Conservation (phyloP, 2,329 filamentous ascomycete species). For the Aspergillus quadrilineatus region DNA sequence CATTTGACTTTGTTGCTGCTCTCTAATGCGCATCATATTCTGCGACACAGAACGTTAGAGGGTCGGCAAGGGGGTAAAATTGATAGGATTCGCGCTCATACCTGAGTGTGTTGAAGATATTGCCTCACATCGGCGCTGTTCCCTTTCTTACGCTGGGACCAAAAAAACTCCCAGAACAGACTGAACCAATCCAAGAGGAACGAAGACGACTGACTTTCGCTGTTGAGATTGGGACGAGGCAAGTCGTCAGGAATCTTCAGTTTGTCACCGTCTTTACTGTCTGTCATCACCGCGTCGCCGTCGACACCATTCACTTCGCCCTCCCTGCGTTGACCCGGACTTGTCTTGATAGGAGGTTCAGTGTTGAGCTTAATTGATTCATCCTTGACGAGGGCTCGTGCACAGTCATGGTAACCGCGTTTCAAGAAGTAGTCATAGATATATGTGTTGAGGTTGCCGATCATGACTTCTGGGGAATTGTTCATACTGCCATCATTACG, state of each 20-base stretch:
- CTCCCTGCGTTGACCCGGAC: slow-evolving; percentile 65
- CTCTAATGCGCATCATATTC: slow-evolving; percentile 66
- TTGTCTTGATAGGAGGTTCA: slow-evolving; percentile 60
- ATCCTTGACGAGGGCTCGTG: slow-evolving; percentile 69
- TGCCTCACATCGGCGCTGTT: slow-evolving; percentile 64
- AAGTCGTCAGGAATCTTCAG: slow-evolving; percentile 76
- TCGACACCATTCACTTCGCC: slow-evolving; percentile 71
- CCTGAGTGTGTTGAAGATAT: slow-evolving; percentile 82
- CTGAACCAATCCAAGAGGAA: slow-evolving; percentile 98
- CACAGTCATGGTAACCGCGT: slow-evolving; percentile 79
- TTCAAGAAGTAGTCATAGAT: slow-evolving; percentile 78
- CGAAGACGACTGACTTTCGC: slow-evolving; percentile 63
- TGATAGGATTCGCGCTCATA: slow-evolving; percentile 36
- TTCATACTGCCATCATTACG: slow-evolving; percentile 43
- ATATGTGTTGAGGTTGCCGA: slow-evolving; percentile 59
- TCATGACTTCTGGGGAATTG: slow-evolving; percentile 36
- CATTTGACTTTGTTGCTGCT: slow-evolving; percentile 74
- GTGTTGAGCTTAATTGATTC: slow-evolving; percentile 60
- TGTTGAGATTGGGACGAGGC: slow-evolving; percentile 61
- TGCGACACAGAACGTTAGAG: slow-evolving; percentile 40
- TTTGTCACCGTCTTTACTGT: slow-evolving; percentile 74
- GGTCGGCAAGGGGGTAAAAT: slow-evolving; percentile 4
- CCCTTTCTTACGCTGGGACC: slow-evolving; percentile 72
- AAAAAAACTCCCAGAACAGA: slow-evolving; percentile 95
- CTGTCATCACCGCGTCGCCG: slow-evolving; percentile 78